phyloP scores from a whole-genome alignment of 768 basidiomycete genomes.

The Leccinum uliginosum region DNA sequence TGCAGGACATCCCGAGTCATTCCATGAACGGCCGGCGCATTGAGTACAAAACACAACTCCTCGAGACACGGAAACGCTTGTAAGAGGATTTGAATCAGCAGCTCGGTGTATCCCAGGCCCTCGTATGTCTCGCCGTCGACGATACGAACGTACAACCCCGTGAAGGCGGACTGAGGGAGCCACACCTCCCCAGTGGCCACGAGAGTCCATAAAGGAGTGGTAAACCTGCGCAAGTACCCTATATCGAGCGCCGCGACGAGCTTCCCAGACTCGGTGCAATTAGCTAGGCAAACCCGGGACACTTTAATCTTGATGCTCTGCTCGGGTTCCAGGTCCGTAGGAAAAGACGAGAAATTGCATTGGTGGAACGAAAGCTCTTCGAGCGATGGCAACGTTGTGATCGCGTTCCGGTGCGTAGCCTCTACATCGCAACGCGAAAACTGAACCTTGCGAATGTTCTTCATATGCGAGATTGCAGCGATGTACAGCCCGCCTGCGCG shows the following conservation, averaged over 20 bases:
- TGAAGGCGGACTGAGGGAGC: background rate
- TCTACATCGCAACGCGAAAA: conserved; percentile 11
- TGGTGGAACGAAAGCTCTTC: conserved; percentile 10
- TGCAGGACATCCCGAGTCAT: background rate
- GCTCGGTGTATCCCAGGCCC: background rate
- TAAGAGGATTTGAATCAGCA: background rate
- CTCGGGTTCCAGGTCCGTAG: background rate
- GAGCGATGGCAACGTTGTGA: conserved; percentile 12
- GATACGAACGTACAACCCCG: background rate
- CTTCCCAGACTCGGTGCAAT: background rate
- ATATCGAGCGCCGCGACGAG: background rate
- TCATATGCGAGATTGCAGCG: conserved; percentile 11
- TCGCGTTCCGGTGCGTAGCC: conserved; percentile 11
- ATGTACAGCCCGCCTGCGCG: background rate
- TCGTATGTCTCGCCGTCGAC: background rate
- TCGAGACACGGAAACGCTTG: background rate
- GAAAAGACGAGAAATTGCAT: background rate
- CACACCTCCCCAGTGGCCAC: no score
- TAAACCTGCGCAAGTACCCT: background rate
- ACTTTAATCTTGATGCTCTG: background rate
- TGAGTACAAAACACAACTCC: background rate
- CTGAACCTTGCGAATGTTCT: conserved; percentile 10
- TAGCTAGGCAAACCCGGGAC: background rate
- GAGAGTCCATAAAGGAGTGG: background rate
- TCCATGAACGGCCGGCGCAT: background rate